Conservation (phyloP, 2,329 filamentous ascomycete species). For the Anisogramma anomala region DNA sequence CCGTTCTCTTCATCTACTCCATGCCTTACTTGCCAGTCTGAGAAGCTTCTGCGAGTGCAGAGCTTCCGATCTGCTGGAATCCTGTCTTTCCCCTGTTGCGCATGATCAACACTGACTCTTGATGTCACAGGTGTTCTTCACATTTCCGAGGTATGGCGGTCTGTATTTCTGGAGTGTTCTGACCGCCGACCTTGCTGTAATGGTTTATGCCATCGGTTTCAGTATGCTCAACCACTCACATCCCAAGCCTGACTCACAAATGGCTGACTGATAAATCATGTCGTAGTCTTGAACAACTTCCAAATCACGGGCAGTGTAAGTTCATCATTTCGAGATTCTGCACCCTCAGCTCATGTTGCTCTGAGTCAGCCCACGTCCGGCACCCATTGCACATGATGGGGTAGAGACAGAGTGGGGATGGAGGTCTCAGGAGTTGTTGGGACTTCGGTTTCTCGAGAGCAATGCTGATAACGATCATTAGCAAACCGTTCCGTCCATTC, state of each 20-base stretch:
- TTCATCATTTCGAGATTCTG: not conserved
- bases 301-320: conserved; percentile 11
- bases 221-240: not conserved
- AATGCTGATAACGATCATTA: conserved; percentile 3
- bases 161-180: conserved; percentile 31
- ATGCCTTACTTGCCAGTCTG: no score
- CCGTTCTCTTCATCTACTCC: no score
- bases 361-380: not conserved
- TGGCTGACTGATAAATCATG: conserved; percentile 14
- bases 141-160: conserved; percentile 16
- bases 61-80: no score
- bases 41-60: no score
- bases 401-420: no score
- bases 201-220: conserved; percentile 32
- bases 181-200: conserved; percentile 24
- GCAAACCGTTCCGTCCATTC: conserved; percentile 25
- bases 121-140: conserved; percentile 4
- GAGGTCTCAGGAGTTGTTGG: no score
- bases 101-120: no score
- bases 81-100: no score
- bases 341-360: not conserved
- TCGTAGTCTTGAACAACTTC: conserved; percentile 27
- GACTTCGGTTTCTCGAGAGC: no score
- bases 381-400: no score
- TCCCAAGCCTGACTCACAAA: not conserved